A percentile compares a stretch with the other conserved stretches of the same genome.
Evolutionary conservation across 2,329 filamentous ascomycete genomes (phyloP).

Genomic region (Colletotrichum lentis): DNA sequence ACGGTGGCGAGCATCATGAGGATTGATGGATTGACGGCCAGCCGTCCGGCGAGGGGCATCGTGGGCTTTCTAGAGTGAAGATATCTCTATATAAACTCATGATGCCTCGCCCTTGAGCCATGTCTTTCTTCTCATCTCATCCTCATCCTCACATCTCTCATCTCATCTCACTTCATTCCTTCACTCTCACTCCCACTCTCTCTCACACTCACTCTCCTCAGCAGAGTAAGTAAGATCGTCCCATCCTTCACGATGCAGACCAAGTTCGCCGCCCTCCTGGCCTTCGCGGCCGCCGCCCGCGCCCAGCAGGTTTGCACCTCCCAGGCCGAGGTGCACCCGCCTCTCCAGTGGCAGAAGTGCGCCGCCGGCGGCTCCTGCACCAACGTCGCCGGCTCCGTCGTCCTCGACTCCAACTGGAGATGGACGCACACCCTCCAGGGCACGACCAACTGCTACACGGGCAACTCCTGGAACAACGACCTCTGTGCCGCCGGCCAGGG

Average conservation of each 20-base stretch:
- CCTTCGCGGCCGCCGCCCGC: constrained; percentile 53
- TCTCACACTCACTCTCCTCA: constrained; percentile 10
- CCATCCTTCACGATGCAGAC: constrained; percentile 43
- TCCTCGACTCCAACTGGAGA: constrained; percentile 69
- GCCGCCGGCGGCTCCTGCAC: constrained; percentile 60
- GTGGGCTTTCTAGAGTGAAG: neutral
- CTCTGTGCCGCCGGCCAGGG: constrained; percentile 49
- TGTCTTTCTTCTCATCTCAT: neutral
- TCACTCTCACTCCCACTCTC: constrained; percentile 6
- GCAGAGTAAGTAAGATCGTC: constrained; percentile 23
- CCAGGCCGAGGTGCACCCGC: constrained; percentile 60
- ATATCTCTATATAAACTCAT: constrained; percentile 25
- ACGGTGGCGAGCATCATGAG: neutral
- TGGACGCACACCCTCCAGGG: constrained; percentile 61
- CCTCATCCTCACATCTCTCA: neutral
- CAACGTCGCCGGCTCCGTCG: constrained; percentile 58
- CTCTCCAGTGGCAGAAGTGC: constrained; percentile 63
- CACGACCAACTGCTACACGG: constrained; percentile 65
- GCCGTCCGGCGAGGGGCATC: neutral
- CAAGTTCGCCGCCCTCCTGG: constrained; percentile 46
- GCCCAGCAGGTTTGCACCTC: constrained; percentile 62
- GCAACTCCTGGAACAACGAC: constrained; percentile 57
- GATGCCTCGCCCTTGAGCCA: neutral
- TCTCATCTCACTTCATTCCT: constrained; percentile 10
- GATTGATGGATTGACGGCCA: neutral